Percentiles rank a stretch among this genome's conserved stretches.
phyloP scores from a whole-genome alignment of 208 protist species.

The Acanthamoeba lenticulata region DNA sequence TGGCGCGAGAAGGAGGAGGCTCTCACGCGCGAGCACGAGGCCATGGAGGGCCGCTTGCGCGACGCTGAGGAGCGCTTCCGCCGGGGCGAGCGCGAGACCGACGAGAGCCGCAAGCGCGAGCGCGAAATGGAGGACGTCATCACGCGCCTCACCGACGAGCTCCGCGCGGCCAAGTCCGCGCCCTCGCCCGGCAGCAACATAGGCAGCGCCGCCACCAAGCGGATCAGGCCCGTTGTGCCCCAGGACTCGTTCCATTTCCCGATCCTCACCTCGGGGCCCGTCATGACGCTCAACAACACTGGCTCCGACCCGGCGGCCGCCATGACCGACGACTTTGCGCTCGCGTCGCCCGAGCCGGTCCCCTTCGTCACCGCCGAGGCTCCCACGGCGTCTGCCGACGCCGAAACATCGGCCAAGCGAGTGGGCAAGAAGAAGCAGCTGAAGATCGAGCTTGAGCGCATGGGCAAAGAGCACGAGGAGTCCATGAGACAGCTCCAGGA shows the following conservation, averaged over 20 bases:
- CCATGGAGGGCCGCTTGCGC: not conserved
- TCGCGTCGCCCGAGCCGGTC: not conserved
- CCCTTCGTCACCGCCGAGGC: not conserved
- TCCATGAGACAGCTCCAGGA: not conserved
- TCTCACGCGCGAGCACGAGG: not conserved
- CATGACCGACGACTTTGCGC: not conserved
- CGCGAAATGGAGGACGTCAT: slow-evolving; percentile 35
- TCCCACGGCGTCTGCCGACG: not conserved
- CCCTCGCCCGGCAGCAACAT: too few relatives aligned
- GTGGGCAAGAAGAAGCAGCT: not conserved
- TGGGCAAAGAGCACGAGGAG: not conserved
- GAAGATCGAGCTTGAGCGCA: not conserved
- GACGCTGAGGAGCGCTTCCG: not conserved
- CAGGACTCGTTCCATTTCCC: not conserved
- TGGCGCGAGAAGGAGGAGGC: slow-evolving; percentile 9
- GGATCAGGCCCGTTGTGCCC: not conserved
- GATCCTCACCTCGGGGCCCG: not conserved
- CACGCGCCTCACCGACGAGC: not conserved
- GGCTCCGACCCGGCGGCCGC: not conserved
- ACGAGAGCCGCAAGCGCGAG: not conserved
- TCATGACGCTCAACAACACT: not conserved
- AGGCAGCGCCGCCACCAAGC: not conserved
- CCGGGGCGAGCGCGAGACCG: not conserved
- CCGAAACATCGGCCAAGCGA: not conserved
- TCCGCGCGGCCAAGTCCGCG: not conserved